These are phyloP conservation scores for Lithohypha guttulata DNA, from an alignment of 2,329 filamentous ascomycete genomes.

Conservation along the genomic window DNA sequence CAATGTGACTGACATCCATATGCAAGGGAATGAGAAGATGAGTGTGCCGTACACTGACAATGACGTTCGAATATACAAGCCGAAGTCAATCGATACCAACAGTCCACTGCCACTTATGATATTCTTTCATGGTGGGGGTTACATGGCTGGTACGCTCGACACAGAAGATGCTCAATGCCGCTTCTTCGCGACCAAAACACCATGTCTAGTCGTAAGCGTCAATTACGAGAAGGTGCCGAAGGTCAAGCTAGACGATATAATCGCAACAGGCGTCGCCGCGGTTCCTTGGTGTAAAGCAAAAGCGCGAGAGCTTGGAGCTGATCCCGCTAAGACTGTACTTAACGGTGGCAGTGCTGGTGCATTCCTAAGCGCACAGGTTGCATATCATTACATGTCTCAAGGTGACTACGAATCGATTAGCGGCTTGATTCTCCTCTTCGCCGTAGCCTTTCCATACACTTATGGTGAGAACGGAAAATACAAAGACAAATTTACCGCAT, in stretches of 20 bases:
- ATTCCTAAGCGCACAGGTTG: constrained; percentile 13
- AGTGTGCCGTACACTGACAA: constrained; percentile 10
- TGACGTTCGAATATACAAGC: constrained; percentile 18
- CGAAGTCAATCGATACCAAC: constrained; percentile 9
- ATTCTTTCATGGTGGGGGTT: constrained; percentile 30
- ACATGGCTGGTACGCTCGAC: constrained; percentile 26
- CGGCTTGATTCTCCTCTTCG: constrained; percentile 14
- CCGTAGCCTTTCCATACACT: constrained; percentile 14
- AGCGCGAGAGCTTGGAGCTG: constrained; percentile 12
- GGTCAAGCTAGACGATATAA: constrained; percentile 17
- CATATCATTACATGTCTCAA: constrained; percentile 15
- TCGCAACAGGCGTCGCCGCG: constrained; percentile 9
- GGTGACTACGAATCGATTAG: constrained; percentile 13
- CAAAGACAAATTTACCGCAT: constrained; percentile 14
- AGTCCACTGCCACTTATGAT: constrained; percentile 25
- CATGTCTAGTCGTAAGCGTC: constrained; percentile 27
- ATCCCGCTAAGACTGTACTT: constrained; percentile 15
- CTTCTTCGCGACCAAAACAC: constrained; percentile 23
- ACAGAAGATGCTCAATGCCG: constrained; percentile 28
- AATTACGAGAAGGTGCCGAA: constrained; percentile 23
- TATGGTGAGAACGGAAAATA: constrained; percentile 15
- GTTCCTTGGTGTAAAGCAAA: constrained; percentile 14
- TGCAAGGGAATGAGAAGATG: constrained; percentile 14
- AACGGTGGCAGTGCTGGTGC: constrained; percentile 17
- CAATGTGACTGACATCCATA: neutral